A percentile compares a stretch with the other conserved stretches of the same genome.
phyloP scores from a whole-genome alignment of 176 grass and related monocot species.

The Poa pratensis region DNA sequence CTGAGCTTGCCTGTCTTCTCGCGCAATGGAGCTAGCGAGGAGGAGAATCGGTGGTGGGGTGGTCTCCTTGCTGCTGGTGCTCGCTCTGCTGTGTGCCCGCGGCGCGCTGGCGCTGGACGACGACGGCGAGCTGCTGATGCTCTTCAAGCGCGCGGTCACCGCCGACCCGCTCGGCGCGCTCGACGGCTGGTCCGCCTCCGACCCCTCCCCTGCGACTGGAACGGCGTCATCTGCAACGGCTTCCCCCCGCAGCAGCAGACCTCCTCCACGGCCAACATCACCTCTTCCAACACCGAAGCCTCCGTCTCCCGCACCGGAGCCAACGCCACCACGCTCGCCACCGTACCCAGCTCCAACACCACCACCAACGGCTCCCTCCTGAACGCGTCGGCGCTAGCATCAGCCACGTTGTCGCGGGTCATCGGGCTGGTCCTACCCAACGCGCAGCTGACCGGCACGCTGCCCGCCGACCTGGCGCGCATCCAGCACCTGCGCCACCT shows the following conservation, averaged over 20 bases:
- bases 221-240: conserved; percentile 88
- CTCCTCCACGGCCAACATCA: conserved; percentile 15
- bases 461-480: conserved; percentile 61
- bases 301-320: neutral
- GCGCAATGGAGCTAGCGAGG: neutral
- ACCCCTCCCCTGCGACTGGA: conserved; percentile 71
- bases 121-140: conserved; percentile 76
- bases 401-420: conserved; percentile 85
- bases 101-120: conserved; percentile 42
- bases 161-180: conserved; percentile 74
- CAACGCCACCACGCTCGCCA: neutral
- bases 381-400: too few species aligned
- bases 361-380: neutral
- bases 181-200: conserved; percentile 63
- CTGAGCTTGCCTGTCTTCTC: too few species aligned
- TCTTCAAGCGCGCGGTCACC: conserved; percentile 73
- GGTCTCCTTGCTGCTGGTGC: neutral
- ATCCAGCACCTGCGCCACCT: conserved; percentile 89
- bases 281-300: neutral
- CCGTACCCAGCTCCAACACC: accelerated
- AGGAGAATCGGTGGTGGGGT: neutral
- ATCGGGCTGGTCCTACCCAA: conserved; percentile 75
- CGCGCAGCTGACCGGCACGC: conserved; percentile 52
- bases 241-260: conserved; percentile 31
- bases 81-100: conserved; percentile 12